Evolutionary conservation across 2,329 filamentous ascomycete genomes (phyloP), one percentile per base, ranked within the genome.

Genomic region (Cordyceps militaris): DNA sequence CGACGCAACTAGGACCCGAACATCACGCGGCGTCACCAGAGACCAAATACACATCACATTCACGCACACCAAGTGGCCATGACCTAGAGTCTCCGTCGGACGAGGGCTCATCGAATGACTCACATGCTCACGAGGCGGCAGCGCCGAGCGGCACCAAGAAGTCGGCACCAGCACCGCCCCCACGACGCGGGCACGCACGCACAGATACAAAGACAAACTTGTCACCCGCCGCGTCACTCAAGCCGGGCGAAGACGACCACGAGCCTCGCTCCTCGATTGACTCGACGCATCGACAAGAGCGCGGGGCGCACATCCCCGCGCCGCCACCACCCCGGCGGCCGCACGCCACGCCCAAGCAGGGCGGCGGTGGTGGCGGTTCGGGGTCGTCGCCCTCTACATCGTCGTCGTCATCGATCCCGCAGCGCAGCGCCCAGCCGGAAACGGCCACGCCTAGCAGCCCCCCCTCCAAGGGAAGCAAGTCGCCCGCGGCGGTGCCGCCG

Each of bases 271-370:
- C 78, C 10, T 83, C 80, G 0, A 56, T 76, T 9, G 79, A 81
- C n/a, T 82, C 79, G 8, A 72, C 68, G 5, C 68, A 73, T 4
- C 74, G 76, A 8, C 69, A 78, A 4, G 76, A 76, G 21, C 53
- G n/a, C n/a, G n/a, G 53, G 3, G 43, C 34, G 2, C 23, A 42
- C 1, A 43, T 49, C 5, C 54, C 54, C n/a, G 75, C 77, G 9
- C 81, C 82, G 16, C 81, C 82, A 19, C 81, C 82, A 1, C 79
- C 82, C 9, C 74, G 81, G 46, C 74, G 82, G 30, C 76, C 75
- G 7, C 71, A 71, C 32, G 72, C 74, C 48, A 66, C 62, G 16
- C 66, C 71, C n/a, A 73, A 67, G 38, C 69, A 69, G 43, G 62
- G 65, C 3, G 66, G 59, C 2, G 65, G 59, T 36, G 11, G 10